These are phyloP conservation scores for Anaeromyces robustus DNA, from an alignment of 192 early-diverging fungal genomes.

Conservation along the genomic window DNA sequence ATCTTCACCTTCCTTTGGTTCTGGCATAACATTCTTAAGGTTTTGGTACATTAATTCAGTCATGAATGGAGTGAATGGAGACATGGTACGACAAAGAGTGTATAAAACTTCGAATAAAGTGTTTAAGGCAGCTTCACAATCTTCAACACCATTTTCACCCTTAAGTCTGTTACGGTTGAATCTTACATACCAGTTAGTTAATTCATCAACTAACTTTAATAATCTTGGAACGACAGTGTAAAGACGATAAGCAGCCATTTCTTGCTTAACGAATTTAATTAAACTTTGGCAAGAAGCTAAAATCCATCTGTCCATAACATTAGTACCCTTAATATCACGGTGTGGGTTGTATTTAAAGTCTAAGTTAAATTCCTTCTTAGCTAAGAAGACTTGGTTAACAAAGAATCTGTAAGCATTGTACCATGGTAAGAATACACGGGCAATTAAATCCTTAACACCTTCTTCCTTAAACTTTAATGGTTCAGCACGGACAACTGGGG, in stretches of 20 bases:
- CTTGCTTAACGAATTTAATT: conserved; percentile 79
- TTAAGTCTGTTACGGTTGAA: conserved; percentile 96
- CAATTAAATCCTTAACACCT: conserved; percentile 86
- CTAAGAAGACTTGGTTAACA: conserved; percentile 66
- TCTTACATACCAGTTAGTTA: conserved; percentile 98
- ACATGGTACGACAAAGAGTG: conserved; percentile 80
- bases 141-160: conserved; percentile 79
- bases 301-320: conserved; percentile 98
- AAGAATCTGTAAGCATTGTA: conserved; percentile 98
- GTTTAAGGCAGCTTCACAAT: conserved; percentile 73
- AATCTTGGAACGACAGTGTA: conserved; percentile 95
- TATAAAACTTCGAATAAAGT: conserved; percentile 90
- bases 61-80: conserved; percentile 94
- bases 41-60: conserved; percentile 96
- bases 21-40: conserved; percentile 58
- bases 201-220: conserved; percentile 72
- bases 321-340: conserved; percentile 45
- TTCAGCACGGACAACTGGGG: conserved; percentile 92
- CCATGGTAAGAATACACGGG: conserved; percentile 94
- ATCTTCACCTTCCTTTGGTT: conserved; percentile 35
- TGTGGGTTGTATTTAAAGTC: conserved; percentile 68
- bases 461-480: conserved; percentile 90
- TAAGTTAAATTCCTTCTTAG: conserved; percentile 68
- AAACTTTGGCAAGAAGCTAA: conserved; percentile 85
- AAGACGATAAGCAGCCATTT: conserved; percentile 89